Percentiles rank a stretch among this genome's conserved stretches.
phyloP scores from a whole-genome alignment of 2,329 filamentous ascomycete species.

The Fusarium foetens region DNA sequence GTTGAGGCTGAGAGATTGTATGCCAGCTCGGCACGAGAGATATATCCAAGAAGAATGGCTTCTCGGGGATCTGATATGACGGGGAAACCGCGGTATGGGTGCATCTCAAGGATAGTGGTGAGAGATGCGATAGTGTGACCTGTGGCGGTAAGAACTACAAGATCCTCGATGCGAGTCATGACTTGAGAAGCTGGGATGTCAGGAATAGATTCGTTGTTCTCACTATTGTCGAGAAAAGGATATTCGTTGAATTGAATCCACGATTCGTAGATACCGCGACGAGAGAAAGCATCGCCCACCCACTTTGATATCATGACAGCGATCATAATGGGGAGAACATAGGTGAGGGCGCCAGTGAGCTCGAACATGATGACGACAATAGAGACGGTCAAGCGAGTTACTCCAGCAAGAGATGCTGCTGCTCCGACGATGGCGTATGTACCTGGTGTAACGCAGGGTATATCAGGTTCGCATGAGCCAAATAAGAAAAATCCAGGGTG shows the following conservation, averaged over 20 bases:
- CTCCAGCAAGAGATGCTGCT: constrained; percentile 90
- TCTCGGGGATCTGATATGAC: constrained; percentile 82
- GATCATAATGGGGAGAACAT: constrained; percentile 98
- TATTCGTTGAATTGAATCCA: constrained; percentile 98
- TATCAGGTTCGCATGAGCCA: constrained; percentile 82
- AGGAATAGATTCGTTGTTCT: constrained; percentile 79
- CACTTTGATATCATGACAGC: constrained; percentile 98
- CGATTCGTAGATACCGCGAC: constrained; percentile 93
- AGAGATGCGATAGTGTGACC: constrained; percentile 87
- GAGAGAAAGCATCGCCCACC: constrained; percentile 95
- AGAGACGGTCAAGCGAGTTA: constrained; percentile 95
- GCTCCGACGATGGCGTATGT: constrained; percentile 97
- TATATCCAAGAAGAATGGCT: constrained; percentile 88
- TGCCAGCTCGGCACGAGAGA: constrained; percentile 87
- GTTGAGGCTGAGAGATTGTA: constrained; percentile 74
- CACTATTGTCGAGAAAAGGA: constrained; percentile 89
- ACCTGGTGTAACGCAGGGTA: constrained; percentile 89
- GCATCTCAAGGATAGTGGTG: constrained; percentile 73
- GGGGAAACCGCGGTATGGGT: constrained; percentile 90
- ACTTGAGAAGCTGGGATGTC: constrained; percentile 87
- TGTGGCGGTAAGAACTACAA: constrained; percentile 86
- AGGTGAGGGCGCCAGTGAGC: constrained; percentile 93
- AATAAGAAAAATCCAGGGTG: constrained; percentile 84
- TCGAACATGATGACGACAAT: constrained; percentile 99
- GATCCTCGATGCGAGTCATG: constrained; percentile 92